Evolutionary conservation across 106 monocot genomes (phyloP).

Genomic region (Acorus gramineus): DNA sequence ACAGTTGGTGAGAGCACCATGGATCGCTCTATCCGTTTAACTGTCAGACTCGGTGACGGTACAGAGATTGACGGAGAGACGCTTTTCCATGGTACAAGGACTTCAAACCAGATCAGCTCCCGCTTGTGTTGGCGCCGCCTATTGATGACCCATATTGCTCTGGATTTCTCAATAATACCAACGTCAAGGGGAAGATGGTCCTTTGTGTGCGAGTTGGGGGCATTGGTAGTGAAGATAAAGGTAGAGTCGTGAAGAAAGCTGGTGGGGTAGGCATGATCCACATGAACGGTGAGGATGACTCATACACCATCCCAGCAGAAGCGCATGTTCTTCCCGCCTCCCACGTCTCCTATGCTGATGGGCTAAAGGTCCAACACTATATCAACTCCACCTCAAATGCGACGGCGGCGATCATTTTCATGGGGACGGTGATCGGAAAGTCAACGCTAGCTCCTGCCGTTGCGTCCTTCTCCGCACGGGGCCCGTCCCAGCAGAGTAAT

Average conservation of each 20-base stretch:
- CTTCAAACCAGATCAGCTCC: too few species aligned
- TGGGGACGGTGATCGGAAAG: too few species aligned
- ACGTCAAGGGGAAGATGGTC: slow-evolving; percentile 18
- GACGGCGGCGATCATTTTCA: not conserved
- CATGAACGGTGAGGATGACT: slow-evolving; percentile 2
- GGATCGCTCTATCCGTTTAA: slow-evolving; percentile 1
- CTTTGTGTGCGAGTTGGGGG: slow-evolving; percentile 3
- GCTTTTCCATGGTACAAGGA: too few species aligned
- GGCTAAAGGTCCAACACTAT: slow-evolving; percentile 6
- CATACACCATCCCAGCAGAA: slow-evolving; percentile 13
- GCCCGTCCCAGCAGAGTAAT: not conserved
- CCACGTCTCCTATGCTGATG: slow-evolving; percentile 7
- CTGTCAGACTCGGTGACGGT: slow-evolving; percentile 9
- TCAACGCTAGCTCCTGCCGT: not conserved
- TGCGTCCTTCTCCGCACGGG: slow-evolving; percentile 1
- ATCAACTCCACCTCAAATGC: slow-evolving; percentile 1
- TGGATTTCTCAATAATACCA: not conserved
- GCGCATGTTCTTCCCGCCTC: slow-evolving; percentile 16
- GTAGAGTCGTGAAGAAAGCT: slow-evolving; percentile 3
- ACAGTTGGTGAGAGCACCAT: slow-evolving; percentile 40
- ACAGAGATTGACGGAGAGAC: slow-evolving; percentile 4
- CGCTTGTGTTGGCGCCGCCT: too few species aligned
- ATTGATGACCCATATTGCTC: too few species aligned
- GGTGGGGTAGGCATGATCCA: slow-evolving; percentile 30
- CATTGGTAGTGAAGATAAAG: slow-evolving; percentile 1